Evolutionary conservation across 257 asterid genomes (phyloP), one percentile per base, ranked within the genome.

Genomic region (Gardenia jasminoides): DNA sequence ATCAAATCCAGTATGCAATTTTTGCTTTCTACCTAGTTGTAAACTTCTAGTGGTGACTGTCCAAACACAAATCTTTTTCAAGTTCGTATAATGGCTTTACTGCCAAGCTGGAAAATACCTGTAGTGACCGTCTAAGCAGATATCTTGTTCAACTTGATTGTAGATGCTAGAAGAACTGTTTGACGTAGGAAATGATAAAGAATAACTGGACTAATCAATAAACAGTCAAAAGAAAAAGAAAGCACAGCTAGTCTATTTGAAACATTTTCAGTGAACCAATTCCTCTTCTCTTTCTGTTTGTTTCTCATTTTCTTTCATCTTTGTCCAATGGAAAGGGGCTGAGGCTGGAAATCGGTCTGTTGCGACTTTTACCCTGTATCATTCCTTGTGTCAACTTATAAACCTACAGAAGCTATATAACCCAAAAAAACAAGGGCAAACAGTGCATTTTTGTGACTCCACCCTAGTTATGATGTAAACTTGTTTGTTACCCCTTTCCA

Each of bases 41-140:
- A 62, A 64, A 76, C 26, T 30, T 44, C 36, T 58, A 28, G 41
- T 62, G 50, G 48, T 36, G 24, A 22, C n/a, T 36, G 36, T 58
- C 58, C 33, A 59, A 41, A 36, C 70, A 75, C 70, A 62, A 61
- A 61, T n/a, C 59, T 31, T 68, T 75, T 43, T 61, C 71, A 7
- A 39, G 39, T 28, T 44, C 17, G 39, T 19, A 11, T 24, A 24
- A 54, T 58, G 70, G 78, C 28, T 41, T 58, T 58, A 10, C 43
- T 24, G 78, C 43, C 70, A 36, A n/a, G 78, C 61, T 39, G 41
- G 39, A 12, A 39, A 58, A 39, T 36, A 22, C 20, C 24, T 43
- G 74, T 41, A 39, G 48, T 4, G 74, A 41, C 16, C 10, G 54
- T 69, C 48, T 43, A 24, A 43, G 33, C 33, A 70, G 36, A 43